Conservation (phyloP, 2,329 filamentous ascomycete species). For the Alternaria arborescens region DNA sequence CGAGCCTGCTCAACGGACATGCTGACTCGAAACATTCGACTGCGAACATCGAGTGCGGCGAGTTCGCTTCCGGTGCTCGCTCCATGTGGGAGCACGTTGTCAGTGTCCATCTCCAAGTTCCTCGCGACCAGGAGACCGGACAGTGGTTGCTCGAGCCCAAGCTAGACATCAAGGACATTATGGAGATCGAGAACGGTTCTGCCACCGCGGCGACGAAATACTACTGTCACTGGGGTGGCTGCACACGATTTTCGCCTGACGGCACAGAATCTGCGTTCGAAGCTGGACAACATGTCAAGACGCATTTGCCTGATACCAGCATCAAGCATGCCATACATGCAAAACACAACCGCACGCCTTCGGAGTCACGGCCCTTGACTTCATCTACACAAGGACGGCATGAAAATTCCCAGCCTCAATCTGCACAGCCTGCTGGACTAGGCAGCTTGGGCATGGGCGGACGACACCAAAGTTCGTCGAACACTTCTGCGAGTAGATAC, state of each 20-base stretch:
- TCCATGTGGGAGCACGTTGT: slow-evolving; percentile 79
- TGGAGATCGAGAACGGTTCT: slow-evolving; percentile 51
- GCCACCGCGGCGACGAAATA: slow-evolving; percentile 57
- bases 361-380: slow-evolving; percentile 38
- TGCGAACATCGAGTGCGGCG: slow-evolving; percentile 53
- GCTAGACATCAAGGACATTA: slow-evolving; percentile 37
- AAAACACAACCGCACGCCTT: slow-evolving; percentile 59
- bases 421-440: slow-evolving; percentile 41
- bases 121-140: slow-evolving; percentile 60
- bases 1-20: slow-evolving; percentile 43
- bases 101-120: slow-evolving; percentile 67
- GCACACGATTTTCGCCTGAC: slow-evolving; percentile 62
- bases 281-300: slow-evolving; percentile 72
- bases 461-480: slow-evolving; percentile 24
- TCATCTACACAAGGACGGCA: slow-evolving; percentile 30
- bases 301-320: slow-evolving; percentile 66
- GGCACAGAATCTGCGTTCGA: slow-evolving; percentile 53
- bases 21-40: slow-evolving; percentile 42
- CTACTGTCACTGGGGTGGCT: slow-evolving; percentile 73
- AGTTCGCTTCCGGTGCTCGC: slow-evolving; percentile 69
- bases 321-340: slow-evolving; percentile 50
- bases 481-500: slow-evolving; percentile 32
- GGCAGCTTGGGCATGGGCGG: slow-evolving; percentile 40
- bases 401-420: slow-evolving; percentile 44
- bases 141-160: slow-evolving; percentile 58